Conservation (phyloP, 2,329 filamentous ascomycete genomes). For the Paecilomyces fulvus region DNA sequence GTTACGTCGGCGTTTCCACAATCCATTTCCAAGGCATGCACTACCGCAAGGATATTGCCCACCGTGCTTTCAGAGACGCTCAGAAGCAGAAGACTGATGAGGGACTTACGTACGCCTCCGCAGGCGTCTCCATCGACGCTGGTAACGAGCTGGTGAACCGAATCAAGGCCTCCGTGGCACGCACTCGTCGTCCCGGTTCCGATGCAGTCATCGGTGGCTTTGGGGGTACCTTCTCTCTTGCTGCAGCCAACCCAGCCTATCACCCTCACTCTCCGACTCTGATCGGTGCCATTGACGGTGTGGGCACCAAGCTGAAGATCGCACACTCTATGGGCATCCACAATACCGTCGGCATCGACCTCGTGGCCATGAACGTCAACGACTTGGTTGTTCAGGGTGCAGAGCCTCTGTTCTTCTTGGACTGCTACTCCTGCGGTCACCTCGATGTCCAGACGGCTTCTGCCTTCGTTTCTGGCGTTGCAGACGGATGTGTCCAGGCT, state of each 20-base stretch:
- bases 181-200: slow-evolving; percentile 75
- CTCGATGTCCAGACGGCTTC: slow-evolving; percentile 70
- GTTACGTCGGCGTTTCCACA: slow-evolving; percentile 72
- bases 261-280: slow-evolving; percentile 68
- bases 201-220: slow-evolving; percentile 94
- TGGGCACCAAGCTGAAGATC: slow-evolving; percentile 95
- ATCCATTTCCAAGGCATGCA: slow-evolving; percentile 87
- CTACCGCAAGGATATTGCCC: slow-evolving; percentile 85
- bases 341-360: slow-evolving; percentile 88
- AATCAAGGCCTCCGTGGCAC: slow-evolving; percentile 83
- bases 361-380: slow-evolving; percentile 99
- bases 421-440: slow-evolving; percentile 93
- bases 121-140: slow-evolving; percentile 88
- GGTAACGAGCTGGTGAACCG: slow-evolving; percentile 86
- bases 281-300: slow-evolving; percentile 91
- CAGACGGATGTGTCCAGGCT: slow-evolving; percentile 73
- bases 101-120: slow-evolving; percentile 77
- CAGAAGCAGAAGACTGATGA: slow-evolving; percentile 11
- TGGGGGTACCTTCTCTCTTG: slow-evolving; percentile 75
- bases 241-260: slow-evolving; percentile 59
- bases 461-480: slow-evolving; percentile 85
- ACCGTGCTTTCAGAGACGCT: slow-evolving; percentile 46
- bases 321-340: slow-evolving; percentile 85
- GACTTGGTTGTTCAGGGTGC: slow-evolving; percentile 94
- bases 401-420: slow-evolving; percentile 89